Percentiles rank a stretch among this genome's conserved stretches.
Evolutionary conservation across 2,329 filamentous ascomycete species (phyloP).

Genomic region (Endothia cerciana): DNA sequence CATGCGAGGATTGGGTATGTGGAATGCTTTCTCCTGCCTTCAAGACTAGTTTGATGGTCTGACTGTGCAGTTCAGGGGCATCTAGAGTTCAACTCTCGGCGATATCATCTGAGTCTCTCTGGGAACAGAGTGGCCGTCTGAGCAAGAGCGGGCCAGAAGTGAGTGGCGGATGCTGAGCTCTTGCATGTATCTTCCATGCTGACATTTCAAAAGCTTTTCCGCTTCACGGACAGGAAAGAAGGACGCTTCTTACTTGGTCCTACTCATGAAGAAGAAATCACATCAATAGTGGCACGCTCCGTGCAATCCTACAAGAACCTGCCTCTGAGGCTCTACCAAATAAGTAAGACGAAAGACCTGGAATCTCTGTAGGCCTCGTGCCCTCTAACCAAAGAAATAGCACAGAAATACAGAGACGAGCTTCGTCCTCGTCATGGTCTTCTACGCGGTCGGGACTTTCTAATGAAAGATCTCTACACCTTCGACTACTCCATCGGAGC

Average conservation of each 20-base stretch:
- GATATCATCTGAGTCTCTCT: slow-evolving; percentile 82
- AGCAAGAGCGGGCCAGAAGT: slow-evolving; percentile 74
- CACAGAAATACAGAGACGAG: slow-evolving; percentile 94
- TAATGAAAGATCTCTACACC: slow-evolving; percentile 98
- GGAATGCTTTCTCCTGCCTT: slow-evolving; percentile 28
- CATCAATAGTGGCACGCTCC: slow-evolving; percentile 71
- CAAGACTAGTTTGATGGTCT: slow-evolving; percentile 19
- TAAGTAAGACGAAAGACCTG: slow-evolving; percentile 56
- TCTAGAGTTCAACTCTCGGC: slow-evolving; percentile 83
- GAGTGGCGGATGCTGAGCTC: slow-evolving; percentile 28
- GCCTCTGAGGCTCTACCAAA: slow-evolving; percentile 88
- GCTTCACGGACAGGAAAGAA: slow-evolving; percentile 77
- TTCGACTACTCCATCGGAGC: slow-evolving; percentile 73
- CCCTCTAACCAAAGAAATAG: slow-evolving; percentile 43
- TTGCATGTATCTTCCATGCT: slow-evolving; percentile 30
- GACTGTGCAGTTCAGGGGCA: slow-evolving; percentile 56
- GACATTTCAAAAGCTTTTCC: slow-evolving; percentile 68
- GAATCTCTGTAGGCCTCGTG: background rate
- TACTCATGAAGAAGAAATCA: slow-evolving; percentile 97
- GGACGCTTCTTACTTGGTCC: slow-evolving; percentile 78
- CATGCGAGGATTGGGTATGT: slow-evolving; percentile 77
- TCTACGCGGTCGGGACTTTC: slow-evolving; percentile 84
- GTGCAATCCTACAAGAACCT: slow-evolving; percentile 84
- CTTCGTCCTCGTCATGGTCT: slow-evolving; percentile 85
- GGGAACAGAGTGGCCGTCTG: slow-evolving; percentile 83